phyloP scores from a whole-genome alignment of 129 eudicot species.

The carrot (Daucus carota) region DNA sequence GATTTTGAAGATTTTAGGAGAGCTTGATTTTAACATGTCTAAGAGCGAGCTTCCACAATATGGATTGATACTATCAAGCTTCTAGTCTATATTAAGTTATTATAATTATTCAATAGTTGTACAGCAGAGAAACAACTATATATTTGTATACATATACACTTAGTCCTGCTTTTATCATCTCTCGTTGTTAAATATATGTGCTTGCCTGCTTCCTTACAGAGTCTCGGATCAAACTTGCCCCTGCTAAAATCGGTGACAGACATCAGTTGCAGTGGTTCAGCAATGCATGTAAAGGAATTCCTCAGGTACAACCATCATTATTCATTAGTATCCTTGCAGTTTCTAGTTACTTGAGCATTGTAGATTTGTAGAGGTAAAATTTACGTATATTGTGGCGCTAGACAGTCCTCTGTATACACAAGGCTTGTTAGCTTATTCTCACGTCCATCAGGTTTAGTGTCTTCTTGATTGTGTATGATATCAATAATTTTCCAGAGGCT shows the following conservation, averaged over 20 bases:
- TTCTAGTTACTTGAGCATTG: neutral
- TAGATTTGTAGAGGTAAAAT: neutral
- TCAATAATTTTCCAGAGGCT: neutral
- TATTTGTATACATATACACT: neutral
- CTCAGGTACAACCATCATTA: conserved; percentile 50
- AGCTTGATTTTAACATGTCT: neutral
- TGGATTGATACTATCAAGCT: neutral
- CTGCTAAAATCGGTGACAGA: conserved; percentile 52
- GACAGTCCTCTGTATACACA: neutral
- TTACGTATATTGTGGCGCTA: neutral
- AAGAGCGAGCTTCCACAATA: neutral
- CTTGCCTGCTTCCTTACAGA: conserved; percentile 36
- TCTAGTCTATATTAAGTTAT: neutral
- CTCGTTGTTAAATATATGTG: conserved; percentile 1
- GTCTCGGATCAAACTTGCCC: conserved; percentile 68
- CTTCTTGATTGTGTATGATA: neutral
- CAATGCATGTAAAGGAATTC: conserved; percentile 95
- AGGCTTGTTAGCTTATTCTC: neutral
- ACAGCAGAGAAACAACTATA: neutral
- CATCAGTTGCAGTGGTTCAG: conserved; percentile 67
- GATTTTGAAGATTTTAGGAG: neutral
- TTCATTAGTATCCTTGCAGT: neutral
- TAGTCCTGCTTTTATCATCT: neutral
- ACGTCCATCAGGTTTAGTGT: neutral
- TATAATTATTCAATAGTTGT: neutral